Conservation (phyloP, 2,329 filamentous ascomycete genomes). For the Penicillium sp. region DNA sequence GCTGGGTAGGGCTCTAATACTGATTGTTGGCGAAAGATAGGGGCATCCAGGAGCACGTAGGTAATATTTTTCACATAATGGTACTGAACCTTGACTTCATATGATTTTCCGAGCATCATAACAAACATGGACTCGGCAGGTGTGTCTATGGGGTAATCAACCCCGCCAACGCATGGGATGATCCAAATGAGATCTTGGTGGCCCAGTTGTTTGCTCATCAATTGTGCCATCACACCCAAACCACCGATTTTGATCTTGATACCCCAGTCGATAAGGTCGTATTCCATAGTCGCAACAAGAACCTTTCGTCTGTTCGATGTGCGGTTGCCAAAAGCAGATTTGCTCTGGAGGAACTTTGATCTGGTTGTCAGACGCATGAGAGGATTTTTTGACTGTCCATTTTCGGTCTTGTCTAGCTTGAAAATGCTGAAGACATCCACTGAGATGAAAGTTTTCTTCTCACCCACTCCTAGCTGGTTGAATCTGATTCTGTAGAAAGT, state of each 20-base stretch:
- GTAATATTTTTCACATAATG: slow-evolving; percentile 65
- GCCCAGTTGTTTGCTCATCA: slow-evolving; percentile 65
- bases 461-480: slow-evolving; percentile 56
- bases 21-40: slow-evolving; percentile 64
- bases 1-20: slow-evolving; percentile 64
- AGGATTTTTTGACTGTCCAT: slow-evolving; percentile 31
- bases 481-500: slow-evolving; percentile 64
- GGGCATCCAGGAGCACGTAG: slow-evolving; percentile 65
- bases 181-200: slow-evolving; percentile 67
- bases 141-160: slow-evolving; percentile 62
- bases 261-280: slow-evolving; percentile 67
- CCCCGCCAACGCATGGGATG: slow-evolving; percentile 61
- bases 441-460: slow-evolving; percentile 47
- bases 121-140: slow-evolving; percentile 61
- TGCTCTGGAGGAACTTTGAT: slow-evolving; percentile 39
- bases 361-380: slow-evolving; percentile 37
- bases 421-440: slow-evolving; percentile 36
- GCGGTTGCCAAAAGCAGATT: slow-evolving; percentile 32
- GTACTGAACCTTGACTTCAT: slow-evolving; percentile 63
- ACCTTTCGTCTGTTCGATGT: slow-evolving; percentile 52
- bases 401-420: slow-evolving; percentile 26
- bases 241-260: slow-evolving; percentile 72
- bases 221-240: slow-evolving; percentile 67
- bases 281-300: slow-evolving; percentile 69
- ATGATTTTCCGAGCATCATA: slow-evolving; percentile 59